Conservation (phyloP, 768 basidiomycete species). For the Symmetrospora coprosmae region DNA sequence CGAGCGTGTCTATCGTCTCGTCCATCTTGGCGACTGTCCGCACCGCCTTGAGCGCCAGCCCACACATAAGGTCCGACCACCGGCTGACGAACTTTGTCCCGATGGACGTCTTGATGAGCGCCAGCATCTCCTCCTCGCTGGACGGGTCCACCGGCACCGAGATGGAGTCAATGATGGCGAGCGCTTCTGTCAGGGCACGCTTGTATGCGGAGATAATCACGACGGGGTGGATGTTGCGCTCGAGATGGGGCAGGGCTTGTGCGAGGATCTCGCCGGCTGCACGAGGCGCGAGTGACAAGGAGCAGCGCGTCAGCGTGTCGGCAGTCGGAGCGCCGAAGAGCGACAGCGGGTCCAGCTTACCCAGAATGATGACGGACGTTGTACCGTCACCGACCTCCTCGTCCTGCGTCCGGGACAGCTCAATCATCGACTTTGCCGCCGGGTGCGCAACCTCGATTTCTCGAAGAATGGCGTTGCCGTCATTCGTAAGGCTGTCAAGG, state of each 20-base stretch:
- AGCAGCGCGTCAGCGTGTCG: not conserved
- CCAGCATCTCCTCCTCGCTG: constrained; percentile 80
- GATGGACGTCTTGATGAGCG: constrained; percentile 94
- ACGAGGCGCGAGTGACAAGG: not conserved
- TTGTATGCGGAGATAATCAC: constrained; percentile 98
- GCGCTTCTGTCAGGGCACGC: constrained; percentile 80
- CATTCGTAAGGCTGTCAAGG: constrained; percentile 66
- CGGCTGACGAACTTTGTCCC: constrained; percentile 94
- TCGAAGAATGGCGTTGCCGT: constrained; percentile 95
- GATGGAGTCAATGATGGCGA: constrained; percentile 72
- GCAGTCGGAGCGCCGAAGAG: not conserved
- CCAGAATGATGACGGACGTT: constrained; percentile 92
- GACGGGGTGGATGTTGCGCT: constrained; percentile 95
- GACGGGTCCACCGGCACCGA: constrained; percentile 76
- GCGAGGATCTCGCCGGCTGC: constrained; percentile 88
- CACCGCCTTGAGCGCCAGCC: constrained; percentile 79
- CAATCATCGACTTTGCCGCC: constrained; percentile 99
- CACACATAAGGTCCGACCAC: constrained; percentile 97
- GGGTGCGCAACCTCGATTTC: constrained; percentile 99
- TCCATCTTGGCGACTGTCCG: constrained; percentile 87
- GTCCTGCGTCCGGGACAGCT: constrained; percentile 90
- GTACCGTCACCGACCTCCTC: constrained; percentile 99
- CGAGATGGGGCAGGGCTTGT: constrained; percentile 77
- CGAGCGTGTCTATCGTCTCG: constrained; percentile 74
- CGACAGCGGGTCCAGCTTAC: constrained; percentile 41